Evolutionary conservation across 495 filamentous ascomycete species (phyloP).

Genomic region (Penicillium ochrochloron): DNA sequence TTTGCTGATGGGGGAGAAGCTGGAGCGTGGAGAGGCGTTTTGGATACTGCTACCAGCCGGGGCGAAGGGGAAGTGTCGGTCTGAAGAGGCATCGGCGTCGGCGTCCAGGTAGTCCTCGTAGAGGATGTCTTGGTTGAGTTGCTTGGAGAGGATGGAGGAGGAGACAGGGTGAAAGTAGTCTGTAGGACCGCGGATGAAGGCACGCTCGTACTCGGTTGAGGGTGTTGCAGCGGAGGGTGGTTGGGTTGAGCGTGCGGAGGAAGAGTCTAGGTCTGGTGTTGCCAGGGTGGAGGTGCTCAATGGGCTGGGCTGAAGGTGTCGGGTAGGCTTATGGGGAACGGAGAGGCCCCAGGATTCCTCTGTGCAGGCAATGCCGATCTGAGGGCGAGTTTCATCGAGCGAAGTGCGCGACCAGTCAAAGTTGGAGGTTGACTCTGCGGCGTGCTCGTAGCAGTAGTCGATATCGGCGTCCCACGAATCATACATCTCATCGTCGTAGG

Average conservation of each 20-base stretch:
- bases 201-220: constrained; percentile 36
- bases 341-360: constrained; percentile 20
- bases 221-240: constrained; percentile 41
- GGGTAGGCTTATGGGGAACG: constrained; percentile 19
- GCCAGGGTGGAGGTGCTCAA: constrained; percentile 39
- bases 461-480: constrained; percentile 92
- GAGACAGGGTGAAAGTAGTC: constrained; percentile 47
- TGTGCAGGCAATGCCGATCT: constrained; percentile 25
- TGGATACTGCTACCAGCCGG: constrained; percentile 35
- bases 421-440: constrained; percentile 85
- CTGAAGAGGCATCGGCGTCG: constrained; percentile 28
- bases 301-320: constrained; percentile 31
- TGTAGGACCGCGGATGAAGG: constrained; percentile 30
- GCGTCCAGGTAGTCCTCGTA: constrained; percentile 54
- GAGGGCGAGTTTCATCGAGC: constrained; percentile 35
- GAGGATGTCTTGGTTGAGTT: constrained; percentile 46
- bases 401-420: constrained; percentile 78
- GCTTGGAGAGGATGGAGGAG: constrained; percentile 39
- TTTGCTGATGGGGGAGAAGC: constrained; percentile 61
- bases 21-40: constrained; percentile 53
- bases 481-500: constrained; percentile 44
- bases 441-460: constrained; percentile 92
- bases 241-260: constrained; percentile 42
- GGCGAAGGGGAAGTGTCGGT: constrained; percentile 50
- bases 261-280: constrained; percentile 47